Evolutionary conservation across 2,329 filamentous ascomycete genomes (phyloP).

Genomic region (Neurospora sp.): DNA sequence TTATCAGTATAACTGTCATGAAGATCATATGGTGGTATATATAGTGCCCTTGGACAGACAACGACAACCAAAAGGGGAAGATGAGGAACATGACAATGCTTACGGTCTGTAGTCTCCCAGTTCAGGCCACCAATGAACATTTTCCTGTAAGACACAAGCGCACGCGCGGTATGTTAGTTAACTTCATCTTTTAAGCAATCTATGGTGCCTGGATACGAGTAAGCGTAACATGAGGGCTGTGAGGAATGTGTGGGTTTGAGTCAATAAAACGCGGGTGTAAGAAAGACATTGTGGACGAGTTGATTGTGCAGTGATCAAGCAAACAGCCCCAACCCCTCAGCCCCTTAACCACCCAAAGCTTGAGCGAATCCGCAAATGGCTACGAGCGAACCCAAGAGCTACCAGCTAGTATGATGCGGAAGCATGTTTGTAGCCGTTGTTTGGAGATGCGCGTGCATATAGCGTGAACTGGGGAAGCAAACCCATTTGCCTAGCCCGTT

Average conservation of each 20-base stretch:
- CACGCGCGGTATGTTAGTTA: constrained; percentile 14
- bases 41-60: background rate
- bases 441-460: background rate
- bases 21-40: background rate
- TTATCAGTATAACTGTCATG: background rate
- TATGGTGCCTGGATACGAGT: background rate
- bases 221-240: background rate
- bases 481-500: background rate
- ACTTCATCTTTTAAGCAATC: background rate
- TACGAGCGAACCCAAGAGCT: background rate
- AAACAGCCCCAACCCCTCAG: background rate
- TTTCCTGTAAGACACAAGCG: constrained; percentile 53
- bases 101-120: constrained; percentile 98
- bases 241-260: background rate
- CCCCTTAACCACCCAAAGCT: background rate
- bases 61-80: background rate
- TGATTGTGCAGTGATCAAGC: background rate
- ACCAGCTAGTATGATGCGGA: background rate
- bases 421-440: background rate
- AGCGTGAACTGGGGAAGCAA: background rate
- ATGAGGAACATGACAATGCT: constrained; percentile 29
- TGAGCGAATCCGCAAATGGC: background rate
- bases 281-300: background rate
- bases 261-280: background rate
- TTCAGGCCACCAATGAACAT: constrained; percentile 99